Conservation (phyloP, 75 land plant species). For the Picea glauca region DNA sequence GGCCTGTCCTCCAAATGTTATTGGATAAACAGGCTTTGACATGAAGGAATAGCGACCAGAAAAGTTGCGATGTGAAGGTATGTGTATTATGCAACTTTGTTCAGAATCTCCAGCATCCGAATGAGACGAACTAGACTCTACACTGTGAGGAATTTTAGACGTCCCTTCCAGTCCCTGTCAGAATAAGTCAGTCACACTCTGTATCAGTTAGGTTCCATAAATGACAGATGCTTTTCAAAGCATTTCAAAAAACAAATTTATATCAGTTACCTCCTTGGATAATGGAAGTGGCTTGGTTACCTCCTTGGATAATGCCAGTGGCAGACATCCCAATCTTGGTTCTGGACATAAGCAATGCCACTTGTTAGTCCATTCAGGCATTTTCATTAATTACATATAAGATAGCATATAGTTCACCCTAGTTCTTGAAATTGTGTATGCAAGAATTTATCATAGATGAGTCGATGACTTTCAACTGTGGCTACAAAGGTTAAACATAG, state of each 20-base stretch:
- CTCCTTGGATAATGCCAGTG: neutral
- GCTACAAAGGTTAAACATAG: too few species aligned
- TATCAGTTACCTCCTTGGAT: slow-evolving; percentile 7
- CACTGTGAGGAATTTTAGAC: slow-evolving; percentile 21
- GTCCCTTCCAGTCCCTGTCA: slow-evolving; percentile 30
- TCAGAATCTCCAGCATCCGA: slow-evolving; percentile 56
- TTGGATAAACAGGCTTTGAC: slow-evolving; percentile 44
- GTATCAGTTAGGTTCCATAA: neutral
- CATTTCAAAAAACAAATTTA: neutral
- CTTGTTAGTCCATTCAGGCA: neutral
- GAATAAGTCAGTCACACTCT: neutral
- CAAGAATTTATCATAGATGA: neutral
- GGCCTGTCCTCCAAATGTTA: slow-evolving; percentile 23
- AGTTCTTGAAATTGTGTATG: too few species aligned
- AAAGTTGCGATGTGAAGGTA: slow-evolving; percentile 22
- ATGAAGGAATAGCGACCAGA: slow-evolving; percentile 37
- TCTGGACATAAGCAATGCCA: neutral
- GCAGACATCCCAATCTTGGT: neutral
- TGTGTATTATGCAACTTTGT: slow-evolving; percentile 12
- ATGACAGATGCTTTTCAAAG: neutral
- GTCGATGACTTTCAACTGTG: neutral
- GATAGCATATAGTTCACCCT: neutral
- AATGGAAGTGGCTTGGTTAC: neutral
- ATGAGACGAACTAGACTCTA: slow-evolving; percentile 42
- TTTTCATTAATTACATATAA: neutral